Conservation (phyloP, 2,329 filamentous ascomycete species). For the Colletotrichum lentis region DNA sequence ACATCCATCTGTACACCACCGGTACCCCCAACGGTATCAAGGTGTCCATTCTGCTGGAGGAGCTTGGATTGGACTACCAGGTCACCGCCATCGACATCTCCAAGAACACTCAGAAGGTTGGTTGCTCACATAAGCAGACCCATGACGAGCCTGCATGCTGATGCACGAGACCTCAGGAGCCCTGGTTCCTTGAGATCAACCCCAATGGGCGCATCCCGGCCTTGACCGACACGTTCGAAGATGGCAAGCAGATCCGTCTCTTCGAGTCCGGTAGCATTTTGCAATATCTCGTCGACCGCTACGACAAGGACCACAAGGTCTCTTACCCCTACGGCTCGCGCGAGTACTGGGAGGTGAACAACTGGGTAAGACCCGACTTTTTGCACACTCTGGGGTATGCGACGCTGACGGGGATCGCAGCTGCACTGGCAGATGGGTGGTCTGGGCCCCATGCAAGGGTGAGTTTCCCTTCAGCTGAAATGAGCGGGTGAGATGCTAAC, state of each 20-base stretch:
- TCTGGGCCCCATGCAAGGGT: constrained; percentile 80
- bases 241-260: constrained; percentile 76
- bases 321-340: constrained; percentile 76
- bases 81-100: constrained; percentile 72
- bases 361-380: constrained; percentile 64
- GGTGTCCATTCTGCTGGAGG: constrained; percentile 84
- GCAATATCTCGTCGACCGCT: constrained; percentile 82
- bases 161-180: constrained; percentile 53
- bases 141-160: not conserved
- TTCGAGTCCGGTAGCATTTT: constrained; percentile 88
- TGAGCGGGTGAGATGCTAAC: not conserved
- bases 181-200: constrained; percentile 91
- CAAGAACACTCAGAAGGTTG: constrained; percentile 60
- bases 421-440: constrained; percentile 81
- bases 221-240: constrained; percentile 78
- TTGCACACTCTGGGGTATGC: not conserved
- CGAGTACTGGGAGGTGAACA: constrained; percentile 82
- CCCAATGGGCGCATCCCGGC: constrained; percentile 93
- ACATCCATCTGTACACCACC: constrained; percentile 83
- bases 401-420: constrained; percentile 45
- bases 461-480: constrained; percentile 20
- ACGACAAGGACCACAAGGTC: constrained; percentile 83
- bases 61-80: constrained; percentile 84
- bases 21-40: constrained; percentile 92
- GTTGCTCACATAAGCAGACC: constrained; percentile 20